Conservation (phyloP, 768 basidiomycete species). For the Artomyces pyxidatus region DNA sequence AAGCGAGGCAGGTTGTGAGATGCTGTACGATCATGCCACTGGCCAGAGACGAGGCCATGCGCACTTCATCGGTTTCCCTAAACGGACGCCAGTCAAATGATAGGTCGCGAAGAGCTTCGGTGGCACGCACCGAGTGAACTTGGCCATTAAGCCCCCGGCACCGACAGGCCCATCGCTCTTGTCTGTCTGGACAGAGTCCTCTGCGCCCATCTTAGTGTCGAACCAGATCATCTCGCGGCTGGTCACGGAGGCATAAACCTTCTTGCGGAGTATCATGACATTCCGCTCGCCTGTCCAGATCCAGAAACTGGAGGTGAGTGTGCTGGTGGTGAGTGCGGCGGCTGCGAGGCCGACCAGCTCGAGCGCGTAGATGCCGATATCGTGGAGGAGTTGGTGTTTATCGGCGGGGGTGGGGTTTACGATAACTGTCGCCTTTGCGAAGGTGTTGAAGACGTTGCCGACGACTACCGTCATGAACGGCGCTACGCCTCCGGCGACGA, state of each 20-base stretch:
- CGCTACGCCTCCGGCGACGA: slow-evolving; percentile 60
- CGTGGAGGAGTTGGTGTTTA: slow-evolving; percentile 45
- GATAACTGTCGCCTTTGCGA: slow-evolving; percentile 47
- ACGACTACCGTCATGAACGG: slow-evolving; percentile 84
- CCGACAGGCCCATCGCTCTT: slow-evolving; percentile 50
- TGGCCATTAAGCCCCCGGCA: slow-evolving; percentile 89
- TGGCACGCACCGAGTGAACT: slow-evolving; percentile 64
- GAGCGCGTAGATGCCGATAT: slow-evolving; percentile 53
- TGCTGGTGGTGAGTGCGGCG: slow-evolving; percentile 63
- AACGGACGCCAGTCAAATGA: slow-evolving; percentile 3
- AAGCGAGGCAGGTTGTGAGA: slow-evolving; percentile 68
- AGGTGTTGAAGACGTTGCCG: slow-evolving; percentile 68
- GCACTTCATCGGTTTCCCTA: slow-evolving; percentile 93
- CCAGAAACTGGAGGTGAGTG: slow-evolving; percentile 74
- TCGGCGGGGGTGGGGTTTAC: slow-evolving; percentile 30
- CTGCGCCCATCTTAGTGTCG: slow-evolving; percentile 65
- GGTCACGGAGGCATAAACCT: slow-evolving; percentile 62
- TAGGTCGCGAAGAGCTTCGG: no score
- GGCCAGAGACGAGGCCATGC: slow-evolving; percentile 74
- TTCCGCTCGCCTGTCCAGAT: slow-evolving; percentile 82
- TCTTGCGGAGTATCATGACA: slow-evolving; percentile 53
- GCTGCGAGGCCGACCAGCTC: slow-evolving; percentile 60
- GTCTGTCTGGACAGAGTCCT: slow-evolving; percentile 32
- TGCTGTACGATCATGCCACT: slow-evolving; percentile 75
- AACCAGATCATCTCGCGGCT: slow-evolving; percentile 84